Conservation (phyloP, 2,329 filamentous ascomycete genomes). For the Pseudohalonectria lignicola region DNA sequence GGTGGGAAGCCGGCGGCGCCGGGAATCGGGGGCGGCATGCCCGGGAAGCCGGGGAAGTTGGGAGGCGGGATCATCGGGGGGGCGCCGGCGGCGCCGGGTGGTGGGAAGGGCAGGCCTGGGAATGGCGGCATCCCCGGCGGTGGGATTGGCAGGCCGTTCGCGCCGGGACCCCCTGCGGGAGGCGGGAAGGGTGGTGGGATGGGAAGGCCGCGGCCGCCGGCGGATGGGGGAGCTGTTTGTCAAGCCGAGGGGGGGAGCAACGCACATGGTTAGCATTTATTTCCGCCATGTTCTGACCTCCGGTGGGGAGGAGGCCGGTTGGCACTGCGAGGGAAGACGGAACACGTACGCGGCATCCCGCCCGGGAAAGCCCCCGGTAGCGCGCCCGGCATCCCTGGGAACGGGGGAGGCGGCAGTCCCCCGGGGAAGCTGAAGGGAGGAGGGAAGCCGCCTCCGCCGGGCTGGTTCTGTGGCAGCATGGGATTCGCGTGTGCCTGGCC, state of each 20-base stretch:
- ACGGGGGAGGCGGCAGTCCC: slow-evolving; percentile 16
- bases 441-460: slow-evolving; percentile 29
- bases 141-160: slow-evolving; percentile 36
- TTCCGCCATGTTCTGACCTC: no score
- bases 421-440: slow-evolving; percentile 21
- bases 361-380: slow-evolving; percentile 7
- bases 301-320: neutral
- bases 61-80: slow-evolving; percentile 21
- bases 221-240: neutral
- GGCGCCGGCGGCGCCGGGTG: slow-evolving; percentile 10
- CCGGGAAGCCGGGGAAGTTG: slow-evolving; percentile 22
- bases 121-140: slow-evolving; percentile 37
- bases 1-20: slow-evolving; percentile 22
- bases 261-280: no score
- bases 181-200: slow-evolving; percentile 21
- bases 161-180: slow-evolving; percentile 6
- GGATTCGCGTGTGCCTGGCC: slow-evolving; percentile 81
- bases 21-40: slow-evolving; percentile 24
- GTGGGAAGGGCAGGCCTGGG: slow-evolving; percentile 23
- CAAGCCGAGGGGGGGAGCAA: no score
- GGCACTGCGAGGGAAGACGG: neutral
- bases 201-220: slow-evolving; percentile 13
- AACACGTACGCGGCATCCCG: slow-evolving; percentile 3
- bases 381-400: slow-evolving; percentile 11
- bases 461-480: slow-evolving; percentile 64